These are phyloP conservation scores for Termitomyces sp. DNA, from an alignment of 768 basidiomycete genomes.

Conservation along the genomic window DNA sequence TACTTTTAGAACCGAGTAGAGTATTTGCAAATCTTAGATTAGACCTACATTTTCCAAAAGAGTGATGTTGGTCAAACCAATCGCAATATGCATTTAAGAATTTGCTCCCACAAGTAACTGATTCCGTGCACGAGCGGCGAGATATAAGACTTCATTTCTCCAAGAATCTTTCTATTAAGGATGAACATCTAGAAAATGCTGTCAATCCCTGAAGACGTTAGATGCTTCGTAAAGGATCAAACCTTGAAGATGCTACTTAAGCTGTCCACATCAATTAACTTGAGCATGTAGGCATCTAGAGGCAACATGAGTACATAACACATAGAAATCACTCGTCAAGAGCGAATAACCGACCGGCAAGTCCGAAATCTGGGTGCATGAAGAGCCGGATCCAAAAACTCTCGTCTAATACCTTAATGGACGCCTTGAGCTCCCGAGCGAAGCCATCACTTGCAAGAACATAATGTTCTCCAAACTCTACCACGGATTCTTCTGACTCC, in stretches of 20 bases:
- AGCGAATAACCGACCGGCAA: neutral
- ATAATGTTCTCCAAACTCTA: constrained; percentile 4
- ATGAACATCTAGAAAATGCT: constrained; percentile 5
- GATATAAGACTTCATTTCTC: constrained; percentile 5
- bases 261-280: constrained; percentile 5
- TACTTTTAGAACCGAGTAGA: constrained; percentile 6
- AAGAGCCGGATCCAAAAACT: constrained; percentile 9
- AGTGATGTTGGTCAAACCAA: neutral
- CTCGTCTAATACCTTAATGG: constrained; percentile 6
- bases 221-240: neutral
- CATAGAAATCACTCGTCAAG: neutral
- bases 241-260: constrained; percentile 6
- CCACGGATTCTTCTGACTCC: neutral
- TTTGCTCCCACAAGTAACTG: neutral
- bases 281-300: constrained; percentile 10
- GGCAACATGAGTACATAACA: neutral
- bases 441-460: constrained; percentile 1
- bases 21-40: constrained; percentile 9
- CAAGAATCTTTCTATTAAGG: constrained; percentile 2
- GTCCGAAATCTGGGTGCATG: constrained; percentile 9
- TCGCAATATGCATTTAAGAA: neutral
- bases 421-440: constrained; percentile 1
- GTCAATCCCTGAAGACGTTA: neutral
- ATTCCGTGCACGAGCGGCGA: constrained; percentile 1
- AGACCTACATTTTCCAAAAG: neutral